These are phyloP conservation scores for Truncatella angustata DNA, from an alignment of 2,329 filamentous ascomycete genomes.

Conservation along the genomic window DNA sequence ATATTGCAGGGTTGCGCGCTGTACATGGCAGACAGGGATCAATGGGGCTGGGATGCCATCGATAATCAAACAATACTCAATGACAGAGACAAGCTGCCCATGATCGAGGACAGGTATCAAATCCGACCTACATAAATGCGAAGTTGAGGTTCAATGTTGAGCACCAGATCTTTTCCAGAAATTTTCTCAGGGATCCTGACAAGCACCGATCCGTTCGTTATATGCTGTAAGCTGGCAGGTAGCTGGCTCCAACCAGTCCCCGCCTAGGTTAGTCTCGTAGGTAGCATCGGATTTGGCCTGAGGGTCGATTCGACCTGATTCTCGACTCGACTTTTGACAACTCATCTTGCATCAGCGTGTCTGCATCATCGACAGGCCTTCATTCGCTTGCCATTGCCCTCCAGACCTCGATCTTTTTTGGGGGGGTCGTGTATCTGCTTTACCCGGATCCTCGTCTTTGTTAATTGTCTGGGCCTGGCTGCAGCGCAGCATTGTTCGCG, in stretches of 20 bases:
- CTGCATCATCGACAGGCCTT: conserved; percentile 33
- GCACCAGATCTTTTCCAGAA: background rate
- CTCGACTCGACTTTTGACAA: conserved; percentile 27
- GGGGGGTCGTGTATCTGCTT: background rate
- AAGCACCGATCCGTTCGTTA: conserved; percentile 1
- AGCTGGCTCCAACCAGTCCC: background rate
- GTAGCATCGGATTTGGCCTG: no score
- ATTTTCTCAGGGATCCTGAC: background rate
- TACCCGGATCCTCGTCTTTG: background rate
- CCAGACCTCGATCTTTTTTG: conserved; percentile 13
- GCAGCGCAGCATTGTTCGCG: background rate
- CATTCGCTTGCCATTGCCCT: conserved; percentile 17
- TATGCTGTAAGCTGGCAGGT: background rate
- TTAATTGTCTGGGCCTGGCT: background rate
- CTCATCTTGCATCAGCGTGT: conserved; percentile 36
- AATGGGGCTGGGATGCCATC: no score
- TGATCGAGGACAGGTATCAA: no score
- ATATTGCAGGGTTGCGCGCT: no score
- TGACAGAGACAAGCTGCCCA: no score
- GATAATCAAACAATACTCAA: no score
- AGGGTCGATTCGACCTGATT: no score
- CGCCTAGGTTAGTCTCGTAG: background rate
- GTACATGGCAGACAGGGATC: no score
- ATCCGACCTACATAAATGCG: no score
- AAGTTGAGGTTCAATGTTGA: no score